Percentiles rank a stretch among this genome's conserved stretches.
phyloP scores from a whole-genome alignment of 2,329 filamentous ascomycete genomes.

The Xylariales sp. region DNA sequence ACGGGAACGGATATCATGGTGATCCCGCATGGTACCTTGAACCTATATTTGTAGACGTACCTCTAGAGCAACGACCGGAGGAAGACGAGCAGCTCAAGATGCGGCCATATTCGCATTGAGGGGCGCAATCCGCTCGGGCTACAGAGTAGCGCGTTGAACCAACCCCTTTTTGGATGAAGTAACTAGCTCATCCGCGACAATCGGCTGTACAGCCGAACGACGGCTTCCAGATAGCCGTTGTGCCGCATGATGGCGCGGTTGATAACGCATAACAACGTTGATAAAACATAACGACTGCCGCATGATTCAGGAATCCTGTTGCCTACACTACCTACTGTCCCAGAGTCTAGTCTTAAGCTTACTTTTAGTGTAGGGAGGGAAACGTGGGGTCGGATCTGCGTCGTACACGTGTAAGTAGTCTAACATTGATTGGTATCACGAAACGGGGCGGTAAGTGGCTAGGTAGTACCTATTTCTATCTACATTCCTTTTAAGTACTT shows the following conservation, averaged over 20 bases:
- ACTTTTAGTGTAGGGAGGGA: background rate
- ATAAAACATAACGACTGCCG: background rate
- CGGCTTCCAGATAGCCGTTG: background rate
- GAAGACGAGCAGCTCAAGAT: conserved; percentile 46
- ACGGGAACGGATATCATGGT: conserved; percentile 40
- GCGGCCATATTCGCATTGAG: conserved; percentile 49
- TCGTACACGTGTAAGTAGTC: background rate
- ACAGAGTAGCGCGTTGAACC: background rate
- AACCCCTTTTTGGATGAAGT: background rate
- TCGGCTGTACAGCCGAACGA: conserved; percentile 7
- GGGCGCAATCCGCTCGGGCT: background rate
- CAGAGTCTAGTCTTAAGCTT: background rate
- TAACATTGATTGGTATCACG: background rate
- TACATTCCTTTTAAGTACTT: background rate
- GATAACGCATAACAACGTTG: background rate
- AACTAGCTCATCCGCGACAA: background rate
- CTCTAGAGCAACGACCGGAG: conserved; percentile 44
- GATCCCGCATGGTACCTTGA: conserved; percentile 52
- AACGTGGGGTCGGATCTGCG: background rate
- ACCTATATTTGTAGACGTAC: conserved; percentile 45
- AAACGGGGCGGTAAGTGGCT: background rate
- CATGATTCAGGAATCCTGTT: conserved; percentile 10
- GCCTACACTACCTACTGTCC: background rate
- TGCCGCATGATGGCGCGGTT: background rate
- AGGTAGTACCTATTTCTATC: background rate